Percentiles rank a stretch among this genome's conserved stretches.
Conservation (phyloP, 2,329 filamentous ascomycete species). For the Aureobasidium sp. region DNA sequence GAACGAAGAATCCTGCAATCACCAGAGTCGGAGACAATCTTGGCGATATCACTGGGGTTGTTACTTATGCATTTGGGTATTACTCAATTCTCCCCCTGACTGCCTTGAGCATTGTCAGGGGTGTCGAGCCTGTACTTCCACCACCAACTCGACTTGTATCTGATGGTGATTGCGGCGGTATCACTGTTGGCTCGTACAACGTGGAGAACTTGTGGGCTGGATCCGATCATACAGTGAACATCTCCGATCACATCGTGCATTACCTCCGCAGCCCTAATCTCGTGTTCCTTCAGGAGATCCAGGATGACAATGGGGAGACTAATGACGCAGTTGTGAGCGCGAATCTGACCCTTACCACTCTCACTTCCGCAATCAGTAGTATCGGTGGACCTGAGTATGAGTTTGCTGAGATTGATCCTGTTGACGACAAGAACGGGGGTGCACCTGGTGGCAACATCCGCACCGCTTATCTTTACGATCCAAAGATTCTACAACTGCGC, state of each 20-base stretch:
- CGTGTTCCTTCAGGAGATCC: constrained; percentile 64
- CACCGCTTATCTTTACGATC: constrained; percentile 61
- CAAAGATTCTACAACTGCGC: constrained; percentile 52
- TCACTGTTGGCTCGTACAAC: constrained; percentile 63
- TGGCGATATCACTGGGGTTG: constrained; percentile 61
- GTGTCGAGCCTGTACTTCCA: constrained; percentile 41
- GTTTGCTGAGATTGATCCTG: constrained; percentile 54
- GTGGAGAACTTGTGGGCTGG: constrained; percentile 59
- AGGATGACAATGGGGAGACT: constrained; percentile 57
- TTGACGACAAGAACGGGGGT: constrained; percentile 57
- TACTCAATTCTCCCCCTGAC: constrained; percentile 62
- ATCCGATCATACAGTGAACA: constrained; percentile 48
- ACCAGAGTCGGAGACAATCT: constrained; percentile 60
- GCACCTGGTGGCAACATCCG: constrained; percentile 66
- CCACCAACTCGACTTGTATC: constrained; percentile 49
- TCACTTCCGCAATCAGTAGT: constrained; percentile 46
- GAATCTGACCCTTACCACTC: constrained; percentile 52
- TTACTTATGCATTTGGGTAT: constrained; percentile 60
- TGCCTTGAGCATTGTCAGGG: constrained; percentile 43
- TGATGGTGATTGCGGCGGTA: constrained; percentile 50
- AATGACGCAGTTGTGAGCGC: constrained; percentile 53
- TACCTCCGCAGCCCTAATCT: constrained; percentile 58
- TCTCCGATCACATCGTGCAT: constrained; percentile 59
- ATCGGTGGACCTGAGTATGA: constrained; percentile 47
- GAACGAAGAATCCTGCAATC: constrained; percentile 51